phyloP scores from a whole-genome alignment of 306 rosid genomes.

The Datisca glomerata region DNA sequence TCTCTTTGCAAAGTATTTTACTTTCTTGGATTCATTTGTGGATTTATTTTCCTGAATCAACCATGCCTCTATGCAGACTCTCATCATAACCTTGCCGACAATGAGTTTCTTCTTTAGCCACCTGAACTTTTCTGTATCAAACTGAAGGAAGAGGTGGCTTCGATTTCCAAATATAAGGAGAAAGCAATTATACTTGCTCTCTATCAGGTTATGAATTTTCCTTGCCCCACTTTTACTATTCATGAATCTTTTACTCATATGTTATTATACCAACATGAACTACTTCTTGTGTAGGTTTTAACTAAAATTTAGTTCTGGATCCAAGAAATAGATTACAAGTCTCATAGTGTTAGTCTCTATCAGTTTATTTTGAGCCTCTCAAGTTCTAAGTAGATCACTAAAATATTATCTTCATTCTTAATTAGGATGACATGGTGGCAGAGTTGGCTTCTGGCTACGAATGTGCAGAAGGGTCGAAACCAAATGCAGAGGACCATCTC shows the following conservation, averaged over 20 bases:
- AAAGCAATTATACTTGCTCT: slow-evolving; percentile 24
- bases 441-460: slow-evolving; percentile 6
- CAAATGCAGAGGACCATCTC: slow-evolving; percentile 11
- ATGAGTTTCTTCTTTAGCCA: not conserved
- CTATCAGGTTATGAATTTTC: slow-evolving; percentile 16
- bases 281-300: slow-evolving; percentile 21
- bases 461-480: slow-evolving; percentile 8
- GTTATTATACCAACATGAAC: too few relatives aligned
- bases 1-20: too few relatives aligned
- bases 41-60: too few relatives aligned
- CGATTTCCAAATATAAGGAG: slow-evolving; percentile 20
- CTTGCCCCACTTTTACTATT: not conserved
- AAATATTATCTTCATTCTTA: slow-evolving; percentile 1
- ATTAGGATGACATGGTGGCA: slow-evolving; percentile 17
- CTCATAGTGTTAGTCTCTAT: slow-evolving; percentile 13
- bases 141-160: slow-evolving; percentile 16
- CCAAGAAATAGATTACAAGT: slow-evolving; percentile 11
- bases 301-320: slow-evolving; percentile 21
- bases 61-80: too few relatives aligned
- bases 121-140: not conserved
- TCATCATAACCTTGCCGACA: too few relatives aligned
- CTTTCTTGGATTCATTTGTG: too few relatives aligned
- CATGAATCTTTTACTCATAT: too few relatives aligned
- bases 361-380: not conserved
- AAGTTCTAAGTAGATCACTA: not conserved